Conservation (phyloP, 345 rosid species). For the Citrus inodora region DNA sequence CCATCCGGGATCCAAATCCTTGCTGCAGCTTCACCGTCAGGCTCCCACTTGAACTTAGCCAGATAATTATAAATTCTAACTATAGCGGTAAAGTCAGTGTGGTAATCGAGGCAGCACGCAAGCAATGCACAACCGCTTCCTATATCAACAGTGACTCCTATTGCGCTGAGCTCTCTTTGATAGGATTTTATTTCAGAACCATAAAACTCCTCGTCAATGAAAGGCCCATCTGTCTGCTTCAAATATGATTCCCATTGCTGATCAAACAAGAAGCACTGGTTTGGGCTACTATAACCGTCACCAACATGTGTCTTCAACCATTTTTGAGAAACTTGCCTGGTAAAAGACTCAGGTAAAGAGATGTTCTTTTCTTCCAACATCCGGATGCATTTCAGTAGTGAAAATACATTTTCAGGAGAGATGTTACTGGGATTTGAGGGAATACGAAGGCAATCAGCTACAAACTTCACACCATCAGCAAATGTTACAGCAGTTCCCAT, state of each 20-base stretch:
- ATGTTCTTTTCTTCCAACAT: conserved; percentile 18
- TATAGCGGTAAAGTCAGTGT: conserved; percentile 39
- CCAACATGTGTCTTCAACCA: conserved; percentile 64
- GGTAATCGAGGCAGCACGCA: conserved; percentile 32
- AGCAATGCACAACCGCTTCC: conserved; percentile 31
- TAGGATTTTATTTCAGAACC: conserved; percentile 30
- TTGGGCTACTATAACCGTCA: conserved; percentile 52
- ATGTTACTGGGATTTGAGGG: conserved; percentile 27
- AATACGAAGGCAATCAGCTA: conserved; percentile 36
- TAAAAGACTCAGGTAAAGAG: conserved; percentile 30
- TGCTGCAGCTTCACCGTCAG: conserved; percentile 12
- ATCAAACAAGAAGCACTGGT: conserved; percentile 42
- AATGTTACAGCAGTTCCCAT: conserved; percentile 42
- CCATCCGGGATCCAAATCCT: conserved; percentile 58
- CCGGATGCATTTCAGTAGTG: conserved; percentile 46
- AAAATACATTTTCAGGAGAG: conserved; percentile 26
- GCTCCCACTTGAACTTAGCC: conserved; percentile 29
- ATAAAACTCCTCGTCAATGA: conserved; percentile 61
- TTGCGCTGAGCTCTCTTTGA: conserved; percentile 36
- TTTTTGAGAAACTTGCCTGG: conserved; percentile 27
- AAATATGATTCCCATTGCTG: conserved; percentile 29
- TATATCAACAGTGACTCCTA: conserved; percentile 46
- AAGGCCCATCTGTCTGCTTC: conserved; percentile 61
- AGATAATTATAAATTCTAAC: conserved; percentile 48
- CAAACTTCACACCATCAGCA: conserved; percentile 45